phyloP scores from a whole-genome alignment of 805 yeast genomes.

The Jamesozyma jinghongensis region DNA sequence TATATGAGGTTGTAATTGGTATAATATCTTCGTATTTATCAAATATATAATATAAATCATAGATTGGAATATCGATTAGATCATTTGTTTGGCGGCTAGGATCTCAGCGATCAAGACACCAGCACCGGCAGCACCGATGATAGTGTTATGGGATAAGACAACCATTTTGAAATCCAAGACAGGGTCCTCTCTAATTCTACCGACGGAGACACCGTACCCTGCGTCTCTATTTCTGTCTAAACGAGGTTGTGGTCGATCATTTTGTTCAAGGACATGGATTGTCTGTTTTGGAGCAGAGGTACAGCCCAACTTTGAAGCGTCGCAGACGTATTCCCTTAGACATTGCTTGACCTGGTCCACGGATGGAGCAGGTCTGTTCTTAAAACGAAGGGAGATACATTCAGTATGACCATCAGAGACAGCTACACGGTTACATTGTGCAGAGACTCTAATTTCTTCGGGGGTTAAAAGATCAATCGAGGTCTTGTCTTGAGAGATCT shows the following conservation, averaged over 20 bases:
- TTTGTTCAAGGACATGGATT: conserved; percentile 83
- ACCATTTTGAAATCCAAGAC: conserved; percentile 94
- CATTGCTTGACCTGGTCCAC: conserved; percentile 68
- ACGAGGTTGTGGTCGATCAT: conserved; percentile 95
- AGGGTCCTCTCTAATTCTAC: conserved; percentile 88
- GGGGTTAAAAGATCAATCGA: conserved; percentile 52
- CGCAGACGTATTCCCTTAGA: conserved; percentile 68
- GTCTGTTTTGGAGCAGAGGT: conserved; percentile 89
- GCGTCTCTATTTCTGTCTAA: conserved; percentile 91
- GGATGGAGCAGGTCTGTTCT: conserved; percentile 74
- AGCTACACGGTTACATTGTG: conserved; percentile 95
- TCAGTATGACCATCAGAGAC: conserved; percentile 98
- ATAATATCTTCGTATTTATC: background rate
- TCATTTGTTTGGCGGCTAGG: conserved; percentile 62
- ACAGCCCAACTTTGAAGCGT: conserved; percentile 71
- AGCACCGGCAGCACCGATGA: conserved; percentile 98
- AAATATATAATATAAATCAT: too few relatives aligned
- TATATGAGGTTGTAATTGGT: background rate
- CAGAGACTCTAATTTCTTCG: conserved; percentile 76
- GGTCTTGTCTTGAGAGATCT: conserved; percentile 40
- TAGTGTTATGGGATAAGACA: conserved; percentile 92
- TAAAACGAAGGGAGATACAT: conserved; percentile 80
- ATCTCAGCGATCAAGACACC: conserved; percentile 94
- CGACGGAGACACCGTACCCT: conserved; percentile 92
- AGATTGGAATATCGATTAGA: conserved; percentile 39